Percentiles rank a stretch among this genome's conserved stretches.
Evolutionary conservation across 192 early-diverging fungal genomes (phyloP).

Genomic region (Entrophospora sp.): DNA sequence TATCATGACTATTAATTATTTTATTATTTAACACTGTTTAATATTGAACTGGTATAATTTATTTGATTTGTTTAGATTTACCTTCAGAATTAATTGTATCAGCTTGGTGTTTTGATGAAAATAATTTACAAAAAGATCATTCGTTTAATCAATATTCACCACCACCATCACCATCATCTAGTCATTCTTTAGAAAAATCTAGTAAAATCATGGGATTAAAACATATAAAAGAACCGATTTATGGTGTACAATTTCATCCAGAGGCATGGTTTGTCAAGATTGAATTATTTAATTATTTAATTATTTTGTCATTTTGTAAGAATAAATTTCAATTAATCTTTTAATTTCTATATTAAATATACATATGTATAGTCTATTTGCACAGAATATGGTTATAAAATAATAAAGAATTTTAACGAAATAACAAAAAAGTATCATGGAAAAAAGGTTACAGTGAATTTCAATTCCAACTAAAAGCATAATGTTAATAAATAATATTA

Average conservation of each 20-base stretch:
- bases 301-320: not conserved
- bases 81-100: constrained; percentile 49
- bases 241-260: constrained; percentile 94
- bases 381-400: constrained; percentile 60
- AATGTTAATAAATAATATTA: not conserved
- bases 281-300: not conserved
- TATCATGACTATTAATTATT: too few relatives aligned
- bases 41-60: not conserved
- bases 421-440: constrained; percentile 39
- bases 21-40: not conserved
- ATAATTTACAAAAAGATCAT: not conserved
- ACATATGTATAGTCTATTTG: constrained; percentile 70
- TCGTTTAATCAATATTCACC: too few relatives aligned
- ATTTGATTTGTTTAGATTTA: constrained; percentile 36
- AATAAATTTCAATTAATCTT: too few relatives aligned
- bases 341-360: too few relatives aligned
- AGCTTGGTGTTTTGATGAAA: constrained; percentile 50
- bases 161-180: too few relatives aligned
- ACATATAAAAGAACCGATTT: constrained; percentile 61
- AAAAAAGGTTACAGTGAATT: too few relatives aligned
- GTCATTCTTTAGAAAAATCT: not conserved
- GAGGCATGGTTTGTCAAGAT: constrained; percentile 41
- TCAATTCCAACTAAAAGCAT: too few relatives aligned
- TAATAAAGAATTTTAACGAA: constrained; percentile 67
- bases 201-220: constrained; percentile 71